Evolutionary conservation across 2,329 filamentous ascomycete genomes (phyloP), one percentile per base, ranked within the genome.

Genomic region (Aspergillus pseudonomiae): DNA sequence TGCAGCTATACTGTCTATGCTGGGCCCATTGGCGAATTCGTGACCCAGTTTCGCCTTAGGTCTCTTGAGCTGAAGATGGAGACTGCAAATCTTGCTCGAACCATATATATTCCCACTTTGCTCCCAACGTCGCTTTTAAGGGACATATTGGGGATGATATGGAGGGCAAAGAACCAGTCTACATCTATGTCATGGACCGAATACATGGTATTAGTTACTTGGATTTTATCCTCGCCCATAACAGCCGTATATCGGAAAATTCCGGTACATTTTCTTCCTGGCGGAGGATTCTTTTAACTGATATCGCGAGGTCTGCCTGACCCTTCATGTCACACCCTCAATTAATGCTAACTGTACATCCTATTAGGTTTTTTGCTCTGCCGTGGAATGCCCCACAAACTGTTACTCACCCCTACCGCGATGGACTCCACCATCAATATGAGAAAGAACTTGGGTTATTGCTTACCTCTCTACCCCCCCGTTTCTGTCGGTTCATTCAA

Each of bases 1-100:
- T 81, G 75, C 67, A 80, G 77, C 71, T 81, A 81, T 68, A 76
- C 76, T 2, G 73, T 80, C 54, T 81, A 79, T 61, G 75, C 76
- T 21, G 76, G 79, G 4, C 64, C 61, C 11, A 65, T 73, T 41
- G 66, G 65, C 21, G 74, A 78, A 68, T 75, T 69, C 52, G 74
- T 80, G 43, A 74, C 74, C 41, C 77, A 81, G 67, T 80, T 78
- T 66, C 77, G 77, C 52, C 74, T 28, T 4, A 28, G 26, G 26
- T 5, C 3, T 28, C 26, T 28, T 28, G 26, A 28, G 5, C 26
- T 4, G 26, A 28, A 28, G 2, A 28, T 28, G 26, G 26, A 28
- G 26, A 28, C 26, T 28, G 80, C 12, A 71, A 63, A 67, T 24
- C 69, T 79, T 3, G 77, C 73, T 26, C 63, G 64, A 57, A 62